Percentiles rank a stretch among this genome's conserved stretches.
Conservation (phyloP, 148 eudicot genomes). For the Amaranthus palmeri region DNA sequence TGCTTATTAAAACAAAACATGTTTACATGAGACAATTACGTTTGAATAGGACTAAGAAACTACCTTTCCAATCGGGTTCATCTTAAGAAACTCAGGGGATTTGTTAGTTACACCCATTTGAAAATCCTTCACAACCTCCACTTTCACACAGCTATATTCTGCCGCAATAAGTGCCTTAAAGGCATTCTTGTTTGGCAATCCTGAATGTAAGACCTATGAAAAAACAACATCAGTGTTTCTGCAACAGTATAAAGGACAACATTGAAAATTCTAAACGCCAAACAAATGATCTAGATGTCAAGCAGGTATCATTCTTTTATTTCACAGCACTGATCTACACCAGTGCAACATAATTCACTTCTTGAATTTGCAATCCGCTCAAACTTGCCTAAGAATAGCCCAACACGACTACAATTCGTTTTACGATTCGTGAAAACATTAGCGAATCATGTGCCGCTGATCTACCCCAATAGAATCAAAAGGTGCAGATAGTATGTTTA, state of each 20-base stretch:
- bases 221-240: neutral
- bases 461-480: no score
- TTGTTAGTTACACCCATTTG: slow-evolving; percentile 69
- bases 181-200: slow-evolving; percentile 51
- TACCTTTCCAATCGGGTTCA: slow-evolving; percentile 86
- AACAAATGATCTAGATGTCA: neutral
- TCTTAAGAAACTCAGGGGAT: slow-evolving; percentile 58
- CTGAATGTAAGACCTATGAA: slow-evolving; percentile 47
- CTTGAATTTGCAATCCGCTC: no score
- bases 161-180: slow-evolving; percentile 67
- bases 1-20: neutral
- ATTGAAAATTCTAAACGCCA: no score
- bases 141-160: slow-evolving; percentile 53
- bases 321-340: no score
- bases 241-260: no score
- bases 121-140: slow-evolving; percentile 47
- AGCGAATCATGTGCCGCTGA: no score
- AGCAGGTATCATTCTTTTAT: no score
- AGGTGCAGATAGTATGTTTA: no score
- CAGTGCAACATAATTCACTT: no score
- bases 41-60: neutral
- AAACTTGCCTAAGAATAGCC: no score
- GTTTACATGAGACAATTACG: neutral
- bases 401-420: no score
- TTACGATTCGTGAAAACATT: no score